These are phyloP conservation scores for Calonectria crousiana DNA, from an alignment of 2,329 filamentous ascomycete genomes.

Conservation along the genomic window DNA sequence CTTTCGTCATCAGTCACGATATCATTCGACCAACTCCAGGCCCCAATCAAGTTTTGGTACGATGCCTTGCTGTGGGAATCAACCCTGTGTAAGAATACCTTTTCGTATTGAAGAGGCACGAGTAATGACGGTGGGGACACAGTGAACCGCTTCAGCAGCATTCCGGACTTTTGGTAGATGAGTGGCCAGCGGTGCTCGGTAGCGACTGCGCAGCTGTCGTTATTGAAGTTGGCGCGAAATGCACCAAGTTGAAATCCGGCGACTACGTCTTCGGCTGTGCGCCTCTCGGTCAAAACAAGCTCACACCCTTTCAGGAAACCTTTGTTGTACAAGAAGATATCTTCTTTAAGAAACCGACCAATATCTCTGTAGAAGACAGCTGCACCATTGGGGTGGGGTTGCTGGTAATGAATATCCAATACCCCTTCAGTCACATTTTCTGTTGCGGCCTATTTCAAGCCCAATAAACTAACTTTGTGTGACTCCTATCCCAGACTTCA, in stretches of 20 bases:
- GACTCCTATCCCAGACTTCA: slow-evolving; percentile 45
- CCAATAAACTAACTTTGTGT: neutral
- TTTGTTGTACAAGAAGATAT: slow-evolving; percentile 53
- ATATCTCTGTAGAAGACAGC: slow-evolving; percentile 45
- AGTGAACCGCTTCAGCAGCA: slow-evolving; percentile 51
- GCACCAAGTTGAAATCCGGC: slow-evolving; percentile 47
- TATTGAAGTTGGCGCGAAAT: slow-evolving; percentile 44
- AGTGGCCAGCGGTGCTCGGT: slow-evolving; percentile 53
- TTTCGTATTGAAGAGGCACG: fast-evolving
- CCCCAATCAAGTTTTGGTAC: slow-evolving; percentile 50
- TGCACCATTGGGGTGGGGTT: slow-evolving; percentile 51
- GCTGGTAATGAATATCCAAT: slow-evolving; percentile 40
- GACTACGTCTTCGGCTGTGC: slow-evolving; percentile 53
- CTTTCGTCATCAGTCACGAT: slow-evolving; percentile 38
- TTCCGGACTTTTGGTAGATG: slow-evolving; percentile 47
- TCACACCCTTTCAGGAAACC: slow-evolving; percentile 53
- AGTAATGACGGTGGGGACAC: neutral
- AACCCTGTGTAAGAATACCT: slow-evolving; percentile 50
- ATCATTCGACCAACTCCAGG: slow-evolving; percentile 45
- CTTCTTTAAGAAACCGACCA: slow-evolving; percentile 46
- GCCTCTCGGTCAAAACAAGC: slow-evolving; percentile 47
- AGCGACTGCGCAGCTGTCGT: slow-evolving; percentile 52
- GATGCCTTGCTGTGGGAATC: slow-evolving; percentile 50
- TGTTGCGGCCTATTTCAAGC: no score
- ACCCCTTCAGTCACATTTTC: neutral